These are phyloP conservation scores for Aspergillus nanangensis DNA, from an alignment of 495 filamentous ascomycete genomes.

Conservation along the genomic window DNA sequence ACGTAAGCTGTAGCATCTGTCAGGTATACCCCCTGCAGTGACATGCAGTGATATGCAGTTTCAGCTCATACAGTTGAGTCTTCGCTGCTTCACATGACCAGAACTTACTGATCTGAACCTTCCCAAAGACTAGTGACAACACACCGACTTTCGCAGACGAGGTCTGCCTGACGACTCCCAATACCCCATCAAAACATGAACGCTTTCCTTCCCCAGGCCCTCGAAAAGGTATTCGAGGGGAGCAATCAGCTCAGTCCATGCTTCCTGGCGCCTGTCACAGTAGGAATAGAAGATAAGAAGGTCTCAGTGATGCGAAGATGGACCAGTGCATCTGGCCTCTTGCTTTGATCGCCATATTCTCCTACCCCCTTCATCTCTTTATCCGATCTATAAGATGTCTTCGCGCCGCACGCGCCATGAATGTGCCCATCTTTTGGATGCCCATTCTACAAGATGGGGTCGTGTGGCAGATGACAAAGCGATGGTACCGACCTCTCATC, in stretches of 20 bases:
- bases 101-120: neutral
- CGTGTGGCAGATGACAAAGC: neutral
- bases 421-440: neutral
- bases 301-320: neutral
- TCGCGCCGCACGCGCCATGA: neutral
- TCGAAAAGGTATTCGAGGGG: neutral
- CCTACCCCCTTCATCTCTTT: neutral
- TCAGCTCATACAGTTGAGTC: too few relatives aligned
- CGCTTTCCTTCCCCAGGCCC: neutral
- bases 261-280: neutral
- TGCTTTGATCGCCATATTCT: neutral
- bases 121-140: neutral
- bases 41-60: too few relatives aligned
- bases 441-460: neutral
- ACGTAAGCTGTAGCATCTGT: too few relatives aligned
- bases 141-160: neutral
- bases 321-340: neutral
- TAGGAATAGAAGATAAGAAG: neutral
- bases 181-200: too few relatives aligned
- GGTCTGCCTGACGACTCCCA: neutral
- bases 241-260: neutral
- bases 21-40: too few relatives aligned
- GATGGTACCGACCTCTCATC: neutral
- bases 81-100: neutral
- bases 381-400: neutral